These are phyloP conservation scores for Aspergillus calidoustus DNA, from an alignment of 2,329 filamentous ascomycete species.

Conservation along the genomic window DNA sequence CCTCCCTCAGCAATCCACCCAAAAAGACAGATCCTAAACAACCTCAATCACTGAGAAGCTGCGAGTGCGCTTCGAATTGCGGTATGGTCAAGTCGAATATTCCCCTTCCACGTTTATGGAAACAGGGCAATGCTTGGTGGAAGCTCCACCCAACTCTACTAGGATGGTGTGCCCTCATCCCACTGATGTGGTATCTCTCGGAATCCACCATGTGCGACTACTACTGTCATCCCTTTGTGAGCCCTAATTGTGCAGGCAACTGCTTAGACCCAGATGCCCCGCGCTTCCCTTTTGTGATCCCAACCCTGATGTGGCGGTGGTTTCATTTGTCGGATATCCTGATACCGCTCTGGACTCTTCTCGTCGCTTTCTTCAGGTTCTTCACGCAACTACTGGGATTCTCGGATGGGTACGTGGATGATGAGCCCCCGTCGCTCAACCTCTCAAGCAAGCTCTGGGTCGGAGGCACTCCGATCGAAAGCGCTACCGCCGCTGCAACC, in stretches of 20 bases:
- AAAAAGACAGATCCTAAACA: not conserved
- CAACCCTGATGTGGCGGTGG: conserved; percentile 58
- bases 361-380: conserved; percentile 37
- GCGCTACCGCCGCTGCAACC: conserved; percentile 25
- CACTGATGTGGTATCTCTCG: conserved; percentile 54
- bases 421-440: conserved; percentile 32
- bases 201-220: conserved; percentile 55
- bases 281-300: conserved; percentile 59
- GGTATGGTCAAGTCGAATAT: conserved; percentile 34
- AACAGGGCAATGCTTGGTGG: conserved; percentile 31
- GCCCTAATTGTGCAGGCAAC: conserved; percentile 54
- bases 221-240: conserved; percentile 57
- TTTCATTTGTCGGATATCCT: conserved; percentile 40
- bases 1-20: conserved; percentile 19
- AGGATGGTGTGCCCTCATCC: conserved; percentile 45
- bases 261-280: conserved; percentile 58
- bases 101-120: conserved; percentile 44
- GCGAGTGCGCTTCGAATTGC: conserved; percentile 34
- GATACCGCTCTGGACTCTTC: conserved; percentile 36
- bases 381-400: conserved; percentile 43
- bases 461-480: conserved; percentile 31
- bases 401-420: conserved; percentile 49
- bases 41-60: conserved; percentile 20
- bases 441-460: conserved; percentile 37
- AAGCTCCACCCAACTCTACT: conserved; percentile 42